Evolutionary conservation across 2,329 filamentous ascomycete genomes (phyloP), one percentile per base, ranked within the genome.

Genomic region (Fusarium begoniae): DNA sequence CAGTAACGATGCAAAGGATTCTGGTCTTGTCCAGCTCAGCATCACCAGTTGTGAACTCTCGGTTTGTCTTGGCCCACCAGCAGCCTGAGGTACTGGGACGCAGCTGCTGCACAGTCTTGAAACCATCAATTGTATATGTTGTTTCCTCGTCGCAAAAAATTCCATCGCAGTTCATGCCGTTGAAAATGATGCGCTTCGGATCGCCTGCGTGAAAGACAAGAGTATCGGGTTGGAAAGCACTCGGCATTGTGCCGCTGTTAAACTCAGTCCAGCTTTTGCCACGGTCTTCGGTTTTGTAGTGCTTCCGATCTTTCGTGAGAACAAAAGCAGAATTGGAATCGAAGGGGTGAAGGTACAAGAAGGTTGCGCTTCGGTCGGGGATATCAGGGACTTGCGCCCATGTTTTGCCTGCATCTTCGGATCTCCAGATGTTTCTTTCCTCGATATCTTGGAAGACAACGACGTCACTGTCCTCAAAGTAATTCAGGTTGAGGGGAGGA

Each of bases 381-480:
- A 95, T 87, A 53, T 87, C 89, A 35, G 90, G 83, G 71, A 96
- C 85, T 70, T 84, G 85, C 50, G 89, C 84, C 96, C 96, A 99
- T 51, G 85, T 89, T 76, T 89, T 89, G 75, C 96, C 97, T 44
- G 93, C 95, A 84, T 98, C 90, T 53, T 87, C 87, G 50, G 96
- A 97, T 69, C 94, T 91, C 82, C 92, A 95, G 58, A 97, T 87
- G 71, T 90, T 90, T 68, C 88, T 87, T 45, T 88, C 87, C 20
- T 87, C 82, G 56, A 85, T 79, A 80, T 97, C 93, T 77, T 92
- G 91, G 80, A 94, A 91, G 51, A 98, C 83, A 67, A 97, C 87
- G 58, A 93, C 90, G 81, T 98, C 92, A 75, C 94, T 95, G 81
- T 96, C 94, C 79, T 96, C 92, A 80, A 99, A 98, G 84, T 98